Base-by-base conservation (phyloP, 2,329 filamentous ascomycete species). In the Plenodomus tracheiphilus region DNA sequence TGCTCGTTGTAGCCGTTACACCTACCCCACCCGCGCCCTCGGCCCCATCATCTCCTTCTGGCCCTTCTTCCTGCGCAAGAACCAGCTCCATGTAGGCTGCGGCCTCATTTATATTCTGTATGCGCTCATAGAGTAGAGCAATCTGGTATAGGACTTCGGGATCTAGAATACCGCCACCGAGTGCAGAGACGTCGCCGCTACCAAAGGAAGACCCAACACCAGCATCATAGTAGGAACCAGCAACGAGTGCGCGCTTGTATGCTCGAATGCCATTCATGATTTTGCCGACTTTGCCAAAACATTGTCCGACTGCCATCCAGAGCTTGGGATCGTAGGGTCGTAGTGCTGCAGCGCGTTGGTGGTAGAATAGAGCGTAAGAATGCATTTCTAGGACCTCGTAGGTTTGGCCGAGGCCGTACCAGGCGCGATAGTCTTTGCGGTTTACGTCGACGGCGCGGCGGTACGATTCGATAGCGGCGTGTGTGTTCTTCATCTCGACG, bases 311-410 rank as follows among this genome's bases (percentile, higher is more conserved):
- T 0, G 94, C 94, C 77, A 94, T 88, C 94, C 94, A 99, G 89
- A 99, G 96, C 73, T 97, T 97, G 0, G 92, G 90, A 62, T 99
- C 94, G 80, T 93, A 97, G 0, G 93, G 91, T n/a, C 92, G 85
- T 1, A 99, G 79, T 0, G 91, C 90, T 0, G 93, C 93, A 0
- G 94, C 94, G 47, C 94, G 91, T 68, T 97, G 95, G 77, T 96
- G 97, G 74, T 99, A 99, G 82, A 94, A 97, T 0, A 99, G 77
- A 1, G 93, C 92, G 70, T 99, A 99, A 37, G 92, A 91, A 68
- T 96, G 90, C 91, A 97, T 97, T 74, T 99, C 94, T 8, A 99
- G 82, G 60, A 99, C 89, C 72, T 99, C 94, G 66, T 99, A 99
- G 1, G 94, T 95, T 70, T 97, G 93, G 1, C 94, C 94, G 0